Evolutionary conservation across 2,329 filamentous ascomycete genomes (phyloP), one percentile per base, ranked within the genome.

Genomic region (Aspergillus quadrilineatus): DNA sequence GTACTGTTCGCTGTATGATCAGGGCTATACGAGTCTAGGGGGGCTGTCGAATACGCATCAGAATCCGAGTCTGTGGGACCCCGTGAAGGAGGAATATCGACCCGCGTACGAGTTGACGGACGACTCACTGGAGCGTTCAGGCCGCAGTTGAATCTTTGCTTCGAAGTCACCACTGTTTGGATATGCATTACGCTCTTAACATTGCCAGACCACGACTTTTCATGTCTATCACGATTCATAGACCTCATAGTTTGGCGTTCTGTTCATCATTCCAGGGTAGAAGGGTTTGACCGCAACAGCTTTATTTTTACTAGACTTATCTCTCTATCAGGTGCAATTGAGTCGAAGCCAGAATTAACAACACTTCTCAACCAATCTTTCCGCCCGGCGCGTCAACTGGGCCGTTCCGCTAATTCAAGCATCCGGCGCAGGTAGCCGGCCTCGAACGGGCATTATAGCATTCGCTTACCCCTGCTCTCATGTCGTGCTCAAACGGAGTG

Each of bases 11-110:
- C 79, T 99, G 28, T 99, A 99, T 73, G 91, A 97, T 71, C 79
- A 80, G 63, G 93, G 93, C 8, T 97, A 94, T 74, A 96, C 94
- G 2, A 93, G 89, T 61, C 80, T 99, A n/a, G 94, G 94, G 17
- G 93, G 94, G 3, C 91, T 86, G 26, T 87, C 85, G 55, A 91
- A 99, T 75, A 99, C 94, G 2, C 84, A 89, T 62, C 92, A 91
- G 0, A 99, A 99, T 69, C 94, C 94, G 8, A 85, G 83, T 36
- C 75, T 95, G 15, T 47, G 30, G 29, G 30, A 47, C 65, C 82
- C 79, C 54, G 53, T 66, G 34, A 6, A 14, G 15, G 37, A 73
- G 51, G 71, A 63, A 5, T 93, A 89, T 69, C 78, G 84, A 50
- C 90, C 90, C 1, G 90, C 90, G 0, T 92, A 92, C 69, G 88